Evolutionary conservation across 2,329 filamentous ascomycete genomes (phyloP), one percentile per base, ranked within the genome.

Genomic region (Akanthomyces muscarius): DNA sequence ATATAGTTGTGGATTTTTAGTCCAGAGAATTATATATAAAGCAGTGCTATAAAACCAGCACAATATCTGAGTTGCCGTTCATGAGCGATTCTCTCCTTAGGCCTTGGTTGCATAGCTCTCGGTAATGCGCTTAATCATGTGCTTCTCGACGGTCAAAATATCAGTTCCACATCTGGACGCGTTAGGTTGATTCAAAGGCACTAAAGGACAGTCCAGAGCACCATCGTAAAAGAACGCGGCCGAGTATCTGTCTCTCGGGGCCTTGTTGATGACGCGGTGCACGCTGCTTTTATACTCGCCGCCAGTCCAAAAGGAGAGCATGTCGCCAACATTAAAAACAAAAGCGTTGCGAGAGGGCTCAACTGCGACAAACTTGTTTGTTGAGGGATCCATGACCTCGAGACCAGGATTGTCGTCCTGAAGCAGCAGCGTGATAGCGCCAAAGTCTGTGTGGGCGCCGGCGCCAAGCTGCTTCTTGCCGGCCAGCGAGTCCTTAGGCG

Each of bases 371-470:
- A 5, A 51, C 16, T 51, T 8, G 4, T 30, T 5, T 77, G 47
- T 72, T 28, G 13, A 10, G 3, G 69, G 69, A 63, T 81, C 74
- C 23, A 77, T 72, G 8, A 84, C 79, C 66, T 84, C 75, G 7
- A 84, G 74, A 2, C 80, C 82, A 18, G 76, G 75, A 28, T 76
- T 69, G 1, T 71, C 70, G 61, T 81, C 79, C 67, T 83, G 81
- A 13, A 83, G 73, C 5, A 84, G 75, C 13, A 84, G 71, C 4
- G 81, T 84, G 51, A 84, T 75, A 61, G 78, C 78, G 25, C 81
- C 80, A 64, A 81, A 84, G 67, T 82, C 82, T 1, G 80, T 82
- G 66, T 82, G 82, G 8, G 77, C 80, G 1, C 80, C 80, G 69
- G 13, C 13, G 23, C 48, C 48, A 5, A 51, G 16, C 25, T 51